Conservation (phyloP, 192 early-diverging fungal genomes). For the Coemansia sp. region DNA sequence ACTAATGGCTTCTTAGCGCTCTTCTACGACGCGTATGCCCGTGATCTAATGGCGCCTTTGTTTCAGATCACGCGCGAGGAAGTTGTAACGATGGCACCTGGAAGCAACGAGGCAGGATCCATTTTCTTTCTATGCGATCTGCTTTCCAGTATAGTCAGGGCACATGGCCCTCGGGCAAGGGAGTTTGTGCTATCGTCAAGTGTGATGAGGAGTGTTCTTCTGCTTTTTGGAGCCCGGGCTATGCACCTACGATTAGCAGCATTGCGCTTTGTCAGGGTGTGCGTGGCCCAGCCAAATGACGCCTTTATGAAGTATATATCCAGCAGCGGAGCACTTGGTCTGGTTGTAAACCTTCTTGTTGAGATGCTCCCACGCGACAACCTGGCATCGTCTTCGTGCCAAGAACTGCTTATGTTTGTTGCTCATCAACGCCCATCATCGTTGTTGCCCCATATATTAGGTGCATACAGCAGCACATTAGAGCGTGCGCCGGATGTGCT, state of each 20-base stretch:
- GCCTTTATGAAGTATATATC: constrained; percentile 77
- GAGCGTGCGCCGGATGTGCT: constrained; percentile 14
- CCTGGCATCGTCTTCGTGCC: constrained; percentile 83
- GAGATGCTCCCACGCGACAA: constrained; percentile 73
- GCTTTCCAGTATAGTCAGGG: constrained; percentile 67
- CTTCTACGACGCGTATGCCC: constrained; percentile 73
- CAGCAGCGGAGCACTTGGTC: constrained; percentile 69
- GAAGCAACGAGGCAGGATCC: constrained; percentile 5
- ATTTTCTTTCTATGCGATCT: constrained; percentile 66
- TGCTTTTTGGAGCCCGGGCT: constrained; percentile 68
- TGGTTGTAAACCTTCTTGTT: constrained; percentile 62
- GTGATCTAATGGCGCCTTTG: constrained; percentile 65
- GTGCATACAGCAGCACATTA: constrained; percentile 27
- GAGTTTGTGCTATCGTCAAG: constrained; percentile 69
- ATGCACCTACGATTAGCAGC: constrained; percentile 75
- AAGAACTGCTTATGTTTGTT: constrained; percentile 86
- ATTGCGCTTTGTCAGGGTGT: constrained; percentile 73
- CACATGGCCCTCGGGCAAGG: constrained; percentile 76
- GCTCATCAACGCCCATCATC: constrained; percentile 65
- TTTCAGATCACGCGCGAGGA: constrained; percentile 45
- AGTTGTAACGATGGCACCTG: constrained; percentile 17
- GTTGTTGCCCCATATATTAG: constrained; percentile 67
- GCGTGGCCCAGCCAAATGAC: constrained; percentile 78
- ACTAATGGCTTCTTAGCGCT: constrained; percentile 72
- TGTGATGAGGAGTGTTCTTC: constrained; percentile 59